phyloP scores from a whole-genome alignment of 2,329 filamentous ascomycete species.

The Aspergillus awamori region DNA sequence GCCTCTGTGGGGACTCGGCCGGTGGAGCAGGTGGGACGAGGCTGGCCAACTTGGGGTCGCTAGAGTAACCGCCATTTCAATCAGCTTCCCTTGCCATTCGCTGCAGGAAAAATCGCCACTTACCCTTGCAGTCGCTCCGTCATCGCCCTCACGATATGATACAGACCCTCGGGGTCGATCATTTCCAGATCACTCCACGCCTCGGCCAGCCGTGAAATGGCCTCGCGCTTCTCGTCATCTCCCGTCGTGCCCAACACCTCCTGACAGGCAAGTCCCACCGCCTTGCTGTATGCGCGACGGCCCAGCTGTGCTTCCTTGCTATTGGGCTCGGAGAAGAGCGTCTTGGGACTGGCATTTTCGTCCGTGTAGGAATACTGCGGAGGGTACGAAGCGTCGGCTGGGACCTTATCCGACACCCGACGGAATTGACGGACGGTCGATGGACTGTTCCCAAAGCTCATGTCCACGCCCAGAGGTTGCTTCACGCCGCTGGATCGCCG shows the following conservation, averaged over 20 bases:
- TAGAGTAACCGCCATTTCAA: constrained; percentile 22
- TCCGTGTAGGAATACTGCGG: constrained; percentile 35
- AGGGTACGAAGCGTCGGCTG: constrained; percentile 26
- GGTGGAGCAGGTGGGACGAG: constrained; percentile 42
- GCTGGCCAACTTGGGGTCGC: constrained; percentile 43
- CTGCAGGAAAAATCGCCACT: constrained; percentile 12
- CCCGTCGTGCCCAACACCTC: constrained; percentile 82
- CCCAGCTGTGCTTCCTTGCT: constrained; percentile 84
- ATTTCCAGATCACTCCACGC: constrained; percentile 84
- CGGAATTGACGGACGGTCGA: constrained; percentile 92
- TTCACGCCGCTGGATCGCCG: constrained; percentile 59
- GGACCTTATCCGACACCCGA: constrained; percentile 73
- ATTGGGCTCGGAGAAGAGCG: constrained; percentile 34
- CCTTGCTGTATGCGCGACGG: constrained; percentile 76
- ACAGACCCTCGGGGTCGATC: constrained; percentile 86
- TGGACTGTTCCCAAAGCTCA: constrained; percentile 90
- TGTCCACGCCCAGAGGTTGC: constrained; percentile 81
- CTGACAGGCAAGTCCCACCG: constrained; percentile 79
- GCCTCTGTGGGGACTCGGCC: constrained; percentile 49
- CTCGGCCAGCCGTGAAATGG: constrained; percentile 78
- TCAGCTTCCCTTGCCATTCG: constrained; percentile 14
- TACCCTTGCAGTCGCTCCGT: constrained; percentile 67
- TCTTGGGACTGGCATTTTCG: constrained; percentile 46
- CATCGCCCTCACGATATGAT: constrained; percentile 77
- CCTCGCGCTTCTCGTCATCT: constrained; percentile 73